Conservation (phyloP, 2,329 filamentous ascomycete species). For the Aureobasidium subglaciale region DNA sequence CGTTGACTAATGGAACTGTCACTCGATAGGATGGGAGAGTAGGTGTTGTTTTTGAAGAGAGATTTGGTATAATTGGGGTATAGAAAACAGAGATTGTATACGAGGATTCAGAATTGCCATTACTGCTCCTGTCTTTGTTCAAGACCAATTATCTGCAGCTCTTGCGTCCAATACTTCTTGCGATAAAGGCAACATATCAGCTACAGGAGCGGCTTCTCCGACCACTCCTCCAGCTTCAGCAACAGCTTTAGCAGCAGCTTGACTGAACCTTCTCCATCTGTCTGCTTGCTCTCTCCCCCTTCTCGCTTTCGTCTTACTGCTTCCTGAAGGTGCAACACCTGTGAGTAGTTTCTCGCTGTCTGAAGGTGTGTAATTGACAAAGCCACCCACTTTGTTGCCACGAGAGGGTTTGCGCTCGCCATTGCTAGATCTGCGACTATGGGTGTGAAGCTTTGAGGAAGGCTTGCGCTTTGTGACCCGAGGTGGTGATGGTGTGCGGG, state of each 20-base stretch:
- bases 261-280: slow-evolving; percentile 59
- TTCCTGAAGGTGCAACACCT: slow-evolving; percentile 86
- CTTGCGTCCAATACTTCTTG: background rate
- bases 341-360: slow-evolving; percentile 75
- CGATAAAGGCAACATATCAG: background rate
- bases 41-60: background rate
- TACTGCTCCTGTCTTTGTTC: no score
- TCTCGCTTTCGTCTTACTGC: slow-evolving; percentile 87
- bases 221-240: slow-evolving; percentile 63
- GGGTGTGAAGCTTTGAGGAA: background rate
- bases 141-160: background rate
- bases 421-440: background rate
- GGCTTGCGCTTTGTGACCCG: slow-evolving; percentile 18
- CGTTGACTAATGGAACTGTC: slow-evolving; percentile 6
- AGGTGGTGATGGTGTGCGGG: slow-evolving; percentile 24
- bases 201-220: slow-evolving; percentile 39
- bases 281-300: slow-evolving; percentile 83
- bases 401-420: background rate
- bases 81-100: background rate
- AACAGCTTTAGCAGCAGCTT: slow-evolving; percentile 62
- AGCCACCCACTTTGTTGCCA: slow-evolving; percentile 42
- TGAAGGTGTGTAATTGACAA: slow-evolving; percentile 83
- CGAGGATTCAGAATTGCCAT: background rate
- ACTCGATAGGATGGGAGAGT: background rate
- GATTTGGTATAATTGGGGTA: background rate